Conservation (phyloP, 176 grass and related monocot species). For the Aegilops tauschii region DNA sequence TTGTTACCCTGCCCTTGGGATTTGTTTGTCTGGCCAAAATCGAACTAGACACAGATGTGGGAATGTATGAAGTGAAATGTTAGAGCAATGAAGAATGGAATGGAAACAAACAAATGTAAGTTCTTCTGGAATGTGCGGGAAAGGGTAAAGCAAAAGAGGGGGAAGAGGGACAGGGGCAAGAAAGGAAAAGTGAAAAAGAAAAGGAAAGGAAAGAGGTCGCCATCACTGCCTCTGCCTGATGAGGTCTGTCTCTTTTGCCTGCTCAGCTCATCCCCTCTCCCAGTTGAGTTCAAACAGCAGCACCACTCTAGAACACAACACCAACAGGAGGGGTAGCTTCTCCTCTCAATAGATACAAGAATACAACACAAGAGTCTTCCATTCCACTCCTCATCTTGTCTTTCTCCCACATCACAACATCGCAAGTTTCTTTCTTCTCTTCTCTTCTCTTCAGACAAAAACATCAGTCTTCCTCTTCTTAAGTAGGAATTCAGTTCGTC, state of each 20-base stretch:
- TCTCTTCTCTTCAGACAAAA: neutral
- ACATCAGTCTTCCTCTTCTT: neutral
- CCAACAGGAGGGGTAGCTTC: neutral
- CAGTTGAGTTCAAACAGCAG: neutral
- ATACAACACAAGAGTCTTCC: neutral
- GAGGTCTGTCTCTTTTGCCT: conserved; percentile 21
- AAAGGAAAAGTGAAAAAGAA: conserved; percentile 32
- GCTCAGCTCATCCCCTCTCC: conserved; percentile 11
- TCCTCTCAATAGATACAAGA: neutral
- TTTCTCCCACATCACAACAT: neutral
- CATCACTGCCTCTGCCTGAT: conserved; percentile 15
- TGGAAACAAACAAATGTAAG: neutral
- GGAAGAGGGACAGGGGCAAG: conserved; percentile 1
- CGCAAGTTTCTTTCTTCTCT: neutral
- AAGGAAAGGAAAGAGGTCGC: conserved; percentile 16
- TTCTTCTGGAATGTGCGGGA: neutral
- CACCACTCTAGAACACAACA: neutral
- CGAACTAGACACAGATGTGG: neutral
- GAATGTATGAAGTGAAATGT: neutral
- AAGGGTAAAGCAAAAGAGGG: conserved; percentile 48
- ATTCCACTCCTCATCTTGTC: conserved; percentile 5
- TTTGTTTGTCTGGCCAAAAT: neutral
- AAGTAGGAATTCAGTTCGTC: conserved; percentile 12
- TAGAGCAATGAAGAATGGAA: neutral
- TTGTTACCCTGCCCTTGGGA: neutral